These are phyloP conservation scores for Pichia manshurica DNA, from an alignment of 805 yeast species.

Conservation along the genomic window DNA sequence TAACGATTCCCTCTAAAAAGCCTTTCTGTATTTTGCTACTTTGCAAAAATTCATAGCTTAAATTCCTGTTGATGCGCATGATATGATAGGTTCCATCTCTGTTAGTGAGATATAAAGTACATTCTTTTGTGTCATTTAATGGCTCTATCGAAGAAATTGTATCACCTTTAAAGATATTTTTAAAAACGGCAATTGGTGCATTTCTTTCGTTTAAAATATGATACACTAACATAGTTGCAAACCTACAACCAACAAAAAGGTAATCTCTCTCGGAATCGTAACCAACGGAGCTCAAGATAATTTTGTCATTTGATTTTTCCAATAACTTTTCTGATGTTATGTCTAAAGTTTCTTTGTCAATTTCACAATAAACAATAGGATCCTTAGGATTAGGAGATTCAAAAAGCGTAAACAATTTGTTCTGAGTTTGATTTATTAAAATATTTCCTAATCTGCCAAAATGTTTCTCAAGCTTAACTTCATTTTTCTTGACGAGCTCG, in stretches of 20 bases:
- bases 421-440: conserved; percentile 29
- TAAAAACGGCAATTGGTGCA: conserved; percentile 31
- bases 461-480: conserved; percentile 27
- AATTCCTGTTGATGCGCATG: conserved; percentile 23
- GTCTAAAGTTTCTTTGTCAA: conserved; percentile 29
- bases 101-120: conserved; percentile 41
- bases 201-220: conserved; percentile 28
- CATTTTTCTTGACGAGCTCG: conserved; percentile 21
- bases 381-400: conserved; percentile 68
- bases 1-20: conserved; percentile 68
- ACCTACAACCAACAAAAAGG: conserved; percentile 65
- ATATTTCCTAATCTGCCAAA: conserved; percentile 45
- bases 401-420: conserved; percentile 35
- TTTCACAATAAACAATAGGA: conserved; percentile 40
- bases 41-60: conserved; percentile 13
- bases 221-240: conserved; percentile 58
- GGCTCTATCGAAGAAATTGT: conserved; percentile 53
- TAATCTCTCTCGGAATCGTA: conserved; percentile 34
- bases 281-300: conserved; percentile 55
- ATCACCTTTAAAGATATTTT: conserved; percentile 58
- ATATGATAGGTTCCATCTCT: conserved; percentile 63
- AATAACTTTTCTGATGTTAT: conserved; percentile 16
- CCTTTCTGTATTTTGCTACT: conserved; percentile 69
- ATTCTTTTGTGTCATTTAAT: conserved; percentile 23
- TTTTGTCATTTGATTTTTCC: conserved; percentile 30